phyloP scores from a whole-genome alignment of 805 yeast species.

The Lachancea nothofagi region DNA sequence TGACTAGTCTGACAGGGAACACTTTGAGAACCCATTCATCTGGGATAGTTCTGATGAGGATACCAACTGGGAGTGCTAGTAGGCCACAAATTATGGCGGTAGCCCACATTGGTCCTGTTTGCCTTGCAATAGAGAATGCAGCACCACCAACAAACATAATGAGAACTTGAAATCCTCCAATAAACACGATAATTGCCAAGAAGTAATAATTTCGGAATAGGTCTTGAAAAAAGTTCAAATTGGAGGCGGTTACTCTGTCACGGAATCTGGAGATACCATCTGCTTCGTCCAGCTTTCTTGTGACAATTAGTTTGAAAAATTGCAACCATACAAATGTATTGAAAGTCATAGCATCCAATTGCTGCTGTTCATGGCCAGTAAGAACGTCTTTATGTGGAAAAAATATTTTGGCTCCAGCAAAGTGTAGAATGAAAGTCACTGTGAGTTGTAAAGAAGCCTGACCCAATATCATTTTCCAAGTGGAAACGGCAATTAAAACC shows the following conservation, averaged over 20 bases:
- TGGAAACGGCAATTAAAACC: constrained; percentile 79
- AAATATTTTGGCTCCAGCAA: constrained; percentile 64
- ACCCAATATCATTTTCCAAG: constrained; percentile 98
- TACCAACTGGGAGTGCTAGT: constrained; percentile 75
- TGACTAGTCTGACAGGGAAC: constrained; percentile 59
- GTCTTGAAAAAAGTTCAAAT: constrained; percentile 79
- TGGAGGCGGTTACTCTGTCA: constrained; percentile 55
- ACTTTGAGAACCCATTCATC: constrained; percentile 62
- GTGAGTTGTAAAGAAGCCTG: constrained; percentile 75
- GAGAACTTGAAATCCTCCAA: constrained; percentile 77
- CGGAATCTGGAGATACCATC: constrained; percentile 55
- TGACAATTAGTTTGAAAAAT: constrained; percentile 85
- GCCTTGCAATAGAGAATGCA: constrained; percentile 78
- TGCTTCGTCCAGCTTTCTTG: constrained; percentile 86
- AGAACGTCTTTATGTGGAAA: constrained; percentile 30
- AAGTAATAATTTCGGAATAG: constrained; percentile 80
- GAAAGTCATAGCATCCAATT: constrained; percentile 80
- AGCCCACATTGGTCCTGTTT: constrained; percentile 85
- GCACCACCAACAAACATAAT: constrained; percentile 98
- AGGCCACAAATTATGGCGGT: constrained; percentile 79
- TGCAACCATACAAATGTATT: constrained; percentile 98
- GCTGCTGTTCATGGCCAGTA: constrained; percentile 44
- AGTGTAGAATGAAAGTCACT: constrained; percentile 76
- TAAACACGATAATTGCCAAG: constrained; percentile 60
- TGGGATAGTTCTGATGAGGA: constrained; percentile 71